These are phyloP conservation scores for Hippophae tibetana DNA, from an alignment of 306 rosid species.

Conservation along the genomic window DNA sequence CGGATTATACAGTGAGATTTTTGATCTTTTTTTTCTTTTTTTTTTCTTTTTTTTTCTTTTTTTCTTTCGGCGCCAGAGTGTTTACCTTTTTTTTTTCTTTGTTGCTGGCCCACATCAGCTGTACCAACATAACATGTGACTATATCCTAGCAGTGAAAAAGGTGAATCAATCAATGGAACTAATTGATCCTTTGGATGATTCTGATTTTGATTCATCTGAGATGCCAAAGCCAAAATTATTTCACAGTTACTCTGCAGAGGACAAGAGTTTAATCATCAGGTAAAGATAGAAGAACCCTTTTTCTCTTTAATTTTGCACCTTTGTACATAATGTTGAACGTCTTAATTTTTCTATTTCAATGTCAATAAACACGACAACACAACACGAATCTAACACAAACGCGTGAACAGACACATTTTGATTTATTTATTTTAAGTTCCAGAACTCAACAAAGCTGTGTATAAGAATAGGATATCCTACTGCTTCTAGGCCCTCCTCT, in stretches of 20 bases:
- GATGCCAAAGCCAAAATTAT: constrained; percentile 43
- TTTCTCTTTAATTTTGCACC: background rate
- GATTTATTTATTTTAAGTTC: constrained; percentile 20
- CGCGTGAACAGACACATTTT: constrained; percentile 4
- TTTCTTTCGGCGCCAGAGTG: too few species aligned
- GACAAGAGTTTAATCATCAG: constrained; percentile 29
- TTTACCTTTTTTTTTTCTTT: too few species aligned
- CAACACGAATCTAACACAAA: too few species aligned
- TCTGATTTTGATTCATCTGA: constrained; percentile 93
- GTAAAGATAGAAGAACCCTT: constrained; percentile 25
- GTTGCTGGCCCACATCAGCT: too few species aligned
- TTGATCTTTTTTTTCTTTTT: too few species aligned
- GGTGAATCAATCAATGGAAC: constrained; percentile 49
- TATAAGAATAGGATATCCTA: constrained; percentile 49
- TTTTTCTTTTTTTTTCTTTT: too few species aligned
- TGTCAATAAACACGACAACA: too few species aligned
- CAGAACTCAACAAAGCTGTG: constrained; percentile 61
- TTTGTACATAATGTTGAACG: constrained; percentile 4
- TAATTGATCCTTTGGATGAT: constrained; percentile 48
- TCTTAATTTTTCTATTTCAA: background rate
- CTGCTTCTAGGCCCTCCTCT: constrained; percentile 37
- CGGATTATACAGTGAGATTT: too few species aligned
- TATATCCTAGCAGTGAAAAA: constrained; percentile 89
- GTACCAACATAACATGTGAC: constrained; percentile 90
- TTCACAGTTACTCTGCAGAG: constrained; percentile 61